Evolutionary conservation across 2,329 filamentous ascomycete genomes (phyloP).

Genomic region (Monilinia fructigena): DNA sequence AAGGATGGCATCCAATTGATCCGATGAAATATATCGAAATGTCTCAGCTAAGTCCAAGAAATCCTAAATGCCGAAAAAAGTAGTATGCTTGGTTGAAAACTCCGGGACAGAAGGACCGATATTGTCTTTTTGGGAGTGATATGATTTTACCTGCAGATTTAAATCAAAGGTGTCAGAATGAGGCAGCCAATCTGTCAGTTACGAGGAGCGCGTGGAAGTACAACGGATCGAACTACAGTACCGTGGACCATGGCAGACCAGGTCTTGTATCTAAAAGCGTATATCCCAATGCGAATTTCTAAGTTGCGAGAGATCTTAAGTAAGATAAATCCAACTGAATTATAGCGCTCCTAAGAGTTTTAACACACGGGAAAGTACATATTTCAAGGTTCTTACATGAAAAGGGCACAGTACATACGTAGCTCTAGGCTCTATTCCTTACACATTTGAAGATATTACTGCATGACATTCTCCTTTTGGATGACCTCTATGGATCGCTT

Average conservation of each 20-base stretch:
- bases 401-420: constrained; percentile 15
- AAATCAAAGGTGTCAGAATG: constrained; percentile 60
- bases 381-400: neutral
- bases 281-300: neutral
- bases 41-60: constrained; percentile 15
- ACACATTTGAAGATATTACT: constrained; percentile 15
- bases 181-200: constrained; percentile 37
- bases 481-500: constrained; percentile 3
- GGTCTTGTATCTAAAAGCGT: neutral
- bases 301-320: neutral
- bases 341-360: neutral
- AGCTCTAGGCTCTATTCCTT: neutral
- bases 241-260: constrained; percentile 19
- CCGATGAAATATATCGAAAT: constrained; percentile 14
- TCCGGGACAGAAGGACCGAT: constrained; percentile 24
- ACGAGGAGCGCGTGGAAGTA: constrained; percentile 22
- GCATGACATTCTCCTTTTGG: constrained; percentile 14
- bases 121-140: constrained; percentile 13
- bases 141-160: constrained; percentile 37
- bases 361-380: constrained; percentile 9
- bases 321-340: neutral
- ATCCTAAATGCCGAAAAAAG: constrained; percentile 21
- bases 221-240: constrained; percentile 20
- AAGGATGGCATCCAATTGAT: constrained; percentile 21
- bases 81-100: constrained; percentile 11